Conservation (phyloP, 2,329 filamentous ascomycete species). For the Onygena corvina region DNA sequence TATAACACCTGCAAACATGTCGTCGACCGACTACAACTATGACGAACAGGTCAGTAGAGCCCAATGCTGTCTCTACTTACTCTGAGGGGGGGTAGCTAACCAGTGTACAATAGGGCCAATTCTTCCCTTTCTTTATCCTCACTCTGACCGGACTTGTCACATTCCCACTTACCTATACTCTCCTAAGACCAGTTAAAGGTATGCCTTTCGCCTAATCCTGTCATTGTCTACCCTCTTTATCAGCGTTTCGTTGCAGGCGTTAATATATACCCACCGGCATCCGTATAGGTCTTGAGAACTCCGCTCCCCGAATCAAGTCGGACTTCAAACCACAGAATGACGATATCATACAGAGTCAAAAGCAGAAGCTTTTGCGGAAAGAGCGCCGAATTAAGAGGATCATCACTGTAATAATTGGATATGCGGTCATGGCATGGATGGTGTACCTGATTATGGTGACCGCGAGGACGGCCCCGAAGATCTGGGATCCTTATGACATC, state of each 20-base stretch:
- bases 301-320: constrained; percentile 69
- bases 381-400: constrained; percentile 80
- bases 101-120: constrained; percentile 55
- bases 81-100: neutral
- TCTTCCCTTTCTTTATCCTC: constrained; percentile 98
- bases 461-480: constrained; percentile 56
- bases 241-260: constrained; percentile 3
- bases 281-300: constrained; percentile 54
- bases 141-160: constrained; percentile 81
- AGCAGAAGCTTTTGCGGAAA: constrained; percentile 76
- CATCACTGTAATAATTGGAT: constrained; percentile 62
- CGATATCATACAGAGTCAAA: constrained; percentile 69
- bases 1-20: constrained; percentile 34
- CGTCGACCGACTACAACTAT: constrained; percentile 95
- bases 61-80: neutral
- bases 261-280: constrained; percentile 21
- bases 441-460: constrained; percentile 78
- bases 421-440: constrained; percentile 79
- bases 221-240: neutral
- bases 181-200: constrained; percentile 66
- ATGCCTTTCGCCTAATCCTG: constrained; percentile 14
- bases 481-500: constrained; percentile 97
- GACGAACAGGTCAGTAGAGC: constrained; percentile 61
- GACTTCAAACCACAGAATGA: constrained; percentile 72
- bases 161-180: constrained; percentile 75